These are phyloP conservation scores for Neurospora sp. DNA, from an alignment of 495 filamentous ascomycete genomes.

Conservation along the genomic window DNA sequence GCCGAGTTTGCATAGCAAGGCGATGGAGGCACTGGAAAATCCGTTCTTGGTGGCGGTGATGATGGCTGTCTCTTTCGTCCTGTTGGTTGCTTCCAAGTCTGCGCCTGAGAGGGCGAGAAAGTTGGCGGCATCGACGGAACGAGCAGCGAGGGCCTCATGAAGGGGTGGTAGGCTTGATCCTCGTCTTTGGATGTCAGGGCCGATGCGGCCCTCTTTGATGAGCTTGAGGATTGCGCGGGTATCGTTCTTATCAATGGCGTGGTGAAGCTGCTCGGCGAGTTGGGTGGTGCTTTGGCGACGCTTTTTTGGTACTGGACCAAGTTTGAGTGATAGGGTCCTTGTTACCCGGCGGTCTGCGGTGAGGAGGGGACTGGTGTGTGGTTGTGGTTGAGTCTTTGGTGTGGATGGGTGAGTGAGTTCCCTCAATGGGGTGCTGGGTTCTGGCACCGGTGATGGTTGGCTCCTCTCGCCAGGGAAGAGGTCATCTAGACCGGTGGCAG, in stretches of 20 bases:
- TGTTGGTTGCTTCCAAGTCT: constrained; percentile 4
- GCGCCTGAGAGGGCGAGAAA: constrained; percentile 11
- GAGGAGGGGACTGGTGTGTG: background rate
- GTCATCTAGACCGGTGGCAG: background rate
- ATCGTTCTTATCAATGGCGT: constrained; percentile 11
- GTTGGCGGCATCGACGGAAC: constrained; percentile 3
- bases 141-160: constrained; percentile 5
- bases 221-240: constrained; percentile 4
- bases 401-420: background rate
- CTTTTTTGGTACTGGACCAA: background rate
- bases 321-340: background rate
- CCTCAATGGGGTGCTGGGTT: background rate
- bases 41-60: constrained; percentile 16
- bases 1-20: constrained; percentile 19
- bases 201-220: background rate
- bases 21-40: constrained; percentile 15
- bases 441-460: background rate
- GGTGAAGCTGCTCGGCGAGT: constrained; percentile 9
- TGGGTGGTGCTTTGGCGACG: background rate
- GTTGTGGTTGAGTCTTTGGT: background rate
- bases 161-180: constrained; percentile 5
- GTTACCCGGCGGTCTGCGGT: constrained; percentile 6
- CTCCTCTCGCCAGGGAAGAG: background rate
- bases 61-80: constrained; percentile 10
- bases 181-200: constrained; percentile 5